These are phyloP conservation scores for Cercophora samala DNA, from an alignment of 495 filamentous ascomycete species.

Conservation along the genomic window DNA sequence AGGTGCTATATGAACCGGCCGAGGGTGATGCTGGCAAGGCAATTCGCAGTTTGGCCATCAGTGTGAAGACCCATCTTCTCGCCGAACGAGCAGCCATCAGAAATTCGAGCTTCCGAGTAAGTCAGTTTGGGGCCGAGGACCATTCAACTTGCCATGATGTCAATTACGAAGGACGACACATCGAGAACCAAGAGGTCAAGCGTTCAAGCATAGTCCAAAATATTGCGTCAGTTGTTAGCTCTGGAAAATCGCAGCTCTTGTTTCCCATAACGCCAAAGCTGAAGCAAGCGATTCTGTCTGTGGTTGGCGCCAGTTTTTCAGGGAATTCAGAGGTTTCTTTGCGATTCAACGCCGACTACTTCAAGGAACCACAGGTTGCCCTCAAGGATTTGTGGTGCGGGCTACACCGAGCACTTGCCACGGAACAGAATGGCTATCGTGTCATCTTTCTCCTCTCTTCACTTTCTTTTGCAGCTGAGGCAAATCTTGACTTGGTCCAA, in stretches of 20 bases:
- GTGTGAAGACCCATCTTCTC: constrained; percentile 21
- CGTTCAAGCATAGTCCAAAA: background rate
- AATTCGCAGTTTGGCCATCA: background rate
- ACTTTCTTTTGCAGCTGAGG: constrained; percentile 16
- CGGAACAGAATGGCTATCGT: constrained; percentile 16
- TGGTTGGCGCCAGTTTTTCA: constrained; percentile 11
- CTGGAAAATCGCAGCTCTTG: background rate
- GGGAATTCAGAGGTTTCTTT: constrained; percentile 6
- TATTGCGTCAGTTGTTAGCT: background rate
- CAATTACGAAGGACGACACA: constrained; percentile 27
- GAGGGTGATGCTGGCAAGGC: background rate
- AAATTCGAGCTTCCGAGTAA: constrained; percentile 45
- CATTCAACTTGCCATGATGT: constrained; percentile 38
- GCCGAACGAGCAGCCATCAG: constrained; percentile 45
- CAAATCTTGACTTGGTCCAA: constrained; percentile 16
- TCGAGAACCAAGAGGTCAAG: background rate
- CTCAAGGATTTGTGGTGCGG: constrained; percentile 17
- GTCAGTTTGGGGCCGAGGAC: constrained; percentile 53
- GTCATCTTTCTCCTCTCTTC: constrained; percentile 22
- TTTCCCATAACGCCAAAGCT: background rate
- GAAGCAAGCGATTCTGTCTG: background rate
- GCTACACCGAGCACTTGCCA: constrained; percentile 10
- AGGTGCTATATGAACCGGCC: background rate
- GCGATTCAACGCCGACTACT: constrained; percentile 11
- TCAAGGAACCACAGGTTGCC: background rate